A percentile compares a stretch with the other conserved stretches of the same genome.
Evolutionary conservation across 495 filamentous ascomycete species (phyloP).

Genomic region (Daldinia bambusicola): DNA sequence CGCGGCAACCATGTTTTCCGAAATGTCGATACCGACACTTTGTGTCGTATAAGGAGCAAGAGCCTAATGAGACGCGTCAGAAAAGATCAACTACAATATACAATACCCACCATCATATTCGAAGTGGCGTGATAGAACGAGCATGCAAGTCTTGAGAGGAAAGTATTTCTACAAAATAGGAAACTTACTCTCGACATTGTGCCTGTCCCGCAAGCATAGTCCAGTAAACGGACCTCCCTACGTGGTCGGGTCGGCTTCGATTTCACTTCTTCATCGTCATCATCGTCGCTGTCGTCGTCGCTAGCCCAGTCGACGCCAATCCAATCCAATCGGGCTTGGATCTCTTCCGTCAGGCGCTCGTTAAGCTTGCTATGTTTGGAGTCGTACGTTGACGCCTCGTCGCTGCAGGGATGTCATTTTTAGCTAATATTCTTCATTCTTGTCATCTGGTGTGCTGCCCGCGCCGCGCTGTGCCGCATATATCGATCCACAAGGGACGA

Average conservation of each 20-base stretch:
- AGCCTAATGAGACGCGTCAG: slow-evolving; percentile 51
- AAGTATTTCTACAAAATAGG: slow-evolving; percentile 1
- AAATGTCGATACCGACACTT: slow-evolving; percentile 73
- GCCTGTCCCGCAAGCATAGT: slow-evolving; percentile 82
- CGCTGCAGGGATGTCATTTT: slow-evolving; percentile 38
- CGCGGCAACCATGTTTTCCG: slow-evolving; percentile 69
- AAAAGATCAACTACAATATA: slow-evolving; percentile 3
- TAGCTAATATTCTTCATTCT: slow-evolving; percentile 22
- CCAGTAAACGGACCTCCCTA: slow-evolving; percentile 68
- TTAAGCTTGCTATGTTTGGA: slow-evolving; percentile 53
- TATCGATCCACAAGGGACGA: slow-evolving; percentile 29
- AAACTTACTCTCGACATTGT: slow-evolving; percentile 64
- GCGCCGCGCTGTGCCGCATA: slow-evolving; percentile 28
- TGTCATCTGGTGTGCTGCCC: slow-evolving; percentile 6
- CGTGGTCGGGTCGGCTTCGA: slow-evolving; percentile 33
- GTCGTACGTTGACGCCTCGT: slow-evolving; percentile 56
- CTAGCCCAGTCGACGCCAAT: slow-evolving; percentile 67
- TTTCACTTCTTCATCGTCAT: slow-evolving; percentile 42
- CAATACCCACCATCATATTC: neutral
- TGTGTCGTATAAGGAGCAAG: slow-evolving; percentile 69
- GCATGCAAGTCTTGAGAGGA: neutral
- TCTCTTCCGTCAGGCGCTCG: slow-evolving; percentile 55
- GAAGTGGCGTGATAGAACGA: neutral
- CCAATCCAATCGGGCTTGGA: slow-evolving; percentile 66
- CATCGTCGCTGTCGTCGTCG: slow-evolving; percentile 55